These are phyloP conservation scores for Fraxinus cuspidata DNA, from an alignment of 257 asterid genomes.

Conservation along the genomic window DNA sequence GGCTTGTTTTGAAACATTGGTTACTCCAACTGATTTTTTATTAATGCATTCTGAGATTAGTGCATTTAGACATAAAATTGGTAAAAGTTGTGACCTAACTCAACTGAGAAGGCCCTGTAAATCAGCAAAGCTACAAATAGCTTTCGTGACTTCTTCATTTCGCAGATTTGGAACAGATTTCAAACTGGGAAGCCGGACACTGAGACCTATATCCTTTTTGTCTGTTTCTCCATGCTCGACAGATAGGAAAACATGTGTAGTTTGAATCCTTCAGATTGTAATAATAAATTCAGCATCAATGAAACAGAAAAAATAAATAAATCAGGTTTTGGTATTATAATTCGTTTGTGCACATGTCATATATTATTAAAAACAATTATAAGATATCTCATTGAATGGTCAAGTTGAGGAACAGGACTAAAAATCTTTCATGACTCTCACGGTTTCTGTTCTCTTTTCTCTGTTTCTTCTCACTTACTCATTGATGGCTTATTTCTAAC, in stretches of 20 bases:
- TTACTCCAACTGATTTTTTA: constrained; percentile 3
- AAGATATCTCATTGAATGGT: neutral
- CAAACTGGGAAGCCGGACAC: neutral
- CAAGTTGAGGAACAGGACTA: neutral
- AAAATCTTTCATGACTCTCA: neutral
- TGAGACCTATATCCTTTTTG: neutral
- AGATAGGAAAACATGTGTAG: neutral
- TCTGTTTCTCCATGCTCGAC: neutral
- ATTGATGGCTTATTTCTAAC: neutral
- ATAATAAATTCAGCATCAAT: neutral
- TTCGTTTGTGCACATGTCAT: neutral
- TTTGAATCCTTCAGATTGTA: neutral
- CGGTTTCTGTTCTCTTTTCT: neutral
- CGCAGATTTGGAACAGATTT: neutral
- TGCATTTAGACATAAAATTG: neutral
- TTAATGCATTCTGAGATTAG: neutral
- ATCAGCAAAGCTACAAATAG: neutral
- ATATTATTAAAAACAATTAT: neutral
- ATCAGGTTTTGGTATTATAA: neutral
- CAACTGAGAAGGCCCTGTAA: neutral
- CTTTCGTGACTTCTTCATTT: neutral
- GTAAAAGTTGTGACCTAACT: neutral
- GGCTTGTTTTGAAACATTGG: neutral
- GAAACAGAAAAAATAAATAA: neutral
- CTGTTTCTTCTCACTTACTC: neutral